phyloP scores from a whole-genome alignment of 2,329 filamentous ascomycete species.

The Orbilia blumenaviensis region DNA sequence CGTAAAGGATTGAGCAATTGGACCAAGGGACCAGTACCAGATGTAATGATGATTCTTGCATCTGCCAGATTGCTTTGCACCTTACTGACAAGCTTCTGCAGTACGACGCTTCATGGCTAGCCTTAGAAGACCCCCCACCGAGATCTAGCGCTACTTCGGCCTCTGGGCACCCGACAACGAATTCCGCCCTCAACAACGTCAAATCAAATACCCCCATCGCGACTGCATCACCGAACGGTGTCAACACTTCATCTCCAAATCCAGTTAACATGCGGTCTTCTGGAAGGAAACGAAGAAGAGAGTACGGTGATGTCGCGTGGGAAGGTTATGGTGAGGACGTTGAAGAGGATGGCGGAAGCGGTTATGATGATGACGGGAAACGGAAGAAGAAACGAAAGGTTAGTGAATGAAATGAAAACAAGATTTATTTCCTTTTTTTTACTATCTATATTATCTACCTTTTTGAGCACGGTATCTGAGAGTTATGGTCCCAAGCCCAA shows the following conservation, averaged over 20 bases:
- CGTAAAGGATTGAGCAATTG: constrained; percentile 52
- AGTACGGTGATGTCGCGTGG: constrained; percentile 53
- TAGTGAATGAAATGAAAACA: constrained; percentile 9
- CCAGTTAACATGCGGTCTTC: constrained; percentile 43
- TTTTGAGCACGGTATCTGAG: constrained; percentile 46
- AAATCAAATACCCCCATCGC: constrained; percentile 42
- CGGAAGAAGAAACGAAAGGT: constrained; percentile 55
- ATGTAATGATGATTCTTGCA: constrained; percentile 42
- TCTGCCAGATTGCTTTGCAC: background rate
- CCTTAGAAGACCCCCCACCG: constrained; percentile 56
- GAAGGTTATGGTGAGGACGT: constrained; percentile 63
- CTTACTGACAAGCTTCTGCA: constrained; percentile 45
- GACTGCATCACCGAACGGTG: constrained; percentile 42
- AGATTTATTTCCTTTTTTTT: constrained; percentile 15
- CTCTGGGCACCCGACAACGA: constrained; percentile 36
- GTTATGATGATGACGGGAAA: constrained; percentile 62
- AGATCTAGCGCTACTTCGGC: constrained; percentile 34
- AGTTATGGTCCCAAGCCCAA: constrained; percentile 50
- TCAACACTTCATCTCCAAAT: constrained; percentile 48
- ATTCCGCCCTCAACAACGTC: constrained; percentile 32
- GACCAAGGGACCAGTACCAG: constrained; percentile 45
- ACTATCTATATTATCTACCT: background rate
- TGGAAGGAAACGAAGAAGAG: constrained; percentile 44
- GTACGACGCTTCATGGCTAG: constrained; percentile 57
- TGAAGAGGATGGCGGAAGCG: constrained; percentile 62